Conservation (phyloP, 202 grass and related monocot species). For the Panicum hallii region DNA sequence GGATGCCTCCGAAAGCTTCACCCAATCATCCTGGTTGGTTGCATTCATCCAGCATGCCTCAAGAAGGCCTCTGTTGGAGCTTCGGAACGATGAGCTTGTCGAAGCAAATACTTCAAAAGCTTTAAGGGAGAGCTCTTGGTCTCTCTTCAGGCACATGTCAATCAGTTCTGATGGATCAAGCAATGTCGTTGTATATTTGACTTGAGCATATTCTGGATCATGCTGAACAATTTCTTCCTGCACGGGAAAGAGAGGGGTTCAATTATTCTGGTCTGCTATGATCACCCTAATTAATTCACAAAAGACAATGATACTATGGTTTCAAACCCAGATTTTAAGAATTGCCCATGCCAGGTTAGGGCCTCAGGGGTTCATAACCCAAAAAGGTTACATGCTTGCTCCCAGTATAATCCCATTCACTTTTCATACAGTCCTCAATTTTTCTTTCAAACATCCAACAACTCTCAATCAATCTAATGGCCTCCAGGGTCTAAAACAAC, state of each 20-base stretch:
- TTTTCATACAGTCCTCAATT: neutral
- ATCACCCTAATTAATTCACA: neutral
- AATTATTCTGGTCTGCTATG: neutral
- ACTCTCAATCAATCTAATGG: neutral
- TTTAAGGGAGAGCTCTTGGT: constrained; percentile 78
- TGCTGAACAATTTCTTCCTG: constrained; percentile 89
- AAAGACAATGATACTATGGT: neutral
- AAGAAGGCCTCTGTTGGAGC: constrained; percentile 74
- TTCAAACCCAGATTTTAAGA: neutral
- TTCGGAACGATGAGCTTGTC: constrained; percentile 82
- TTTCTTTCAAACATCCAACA: constrained; percentile 18
- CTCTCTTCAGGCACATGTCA: constrained; percentile 77
- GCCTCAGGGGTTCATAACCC: neutral
- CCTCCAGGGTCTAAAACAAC: neutral
- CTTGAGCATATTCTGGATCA: constrained; percentile 51
- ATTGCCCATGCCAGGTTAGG: neutral
- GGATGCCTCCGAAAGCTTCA: constrained; percentile 66
- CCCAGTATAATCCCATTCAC: neutral
- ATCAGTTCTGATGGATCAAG: constrained; percentile 79
- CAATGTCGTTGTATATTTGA: constrained; percentile 46
- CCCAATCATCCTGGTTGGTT: constrained; percentile 83
- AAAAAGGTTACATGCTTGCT: neutral
- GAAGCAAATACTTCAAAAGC: constrained; percentile 93
- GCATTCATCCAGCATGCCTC: constrained; percentile 92
- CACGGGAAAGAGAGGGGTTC: constrained; percentile 23